Evolutionary conservation across 805 yeast species (phyloP).

Genomic region (Suhomyces pyralidae): DNA sequence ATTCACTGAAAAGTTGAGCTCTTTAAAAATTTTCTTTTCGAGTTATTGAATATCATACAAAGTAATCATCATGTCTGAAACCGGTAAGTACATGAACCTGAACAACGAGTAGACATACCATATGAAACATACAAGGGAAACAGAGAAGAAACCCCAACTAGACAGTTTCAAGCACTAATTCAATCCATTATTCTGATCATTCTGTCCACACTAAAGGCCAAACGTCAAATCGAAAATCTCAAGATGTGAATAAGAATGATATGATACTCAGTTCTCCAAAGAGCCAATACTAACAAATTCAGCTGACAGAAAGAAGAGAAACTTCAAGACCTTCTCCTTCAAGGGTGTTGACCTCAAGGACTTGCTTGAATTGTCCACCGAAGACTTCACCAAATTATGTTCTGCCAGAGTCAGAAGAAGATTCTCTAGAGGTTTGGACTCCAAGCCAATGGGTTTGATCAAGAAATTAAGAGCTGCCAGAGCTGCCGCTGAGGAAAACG

Average conservation of each 20-base stretch:
- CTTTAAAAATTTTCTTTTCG: slow-evolving; percentile 12
- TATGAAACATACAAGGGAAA: neutral
- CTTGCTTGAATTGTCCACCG: slow-evolving; percentile 89
- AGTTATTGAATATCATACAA: slow-evolving; percentile 7
- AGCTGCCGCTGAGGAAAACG: slow-evolving; percentile 83
- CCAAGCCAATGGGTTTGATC: slow-evolving; percentile 93
- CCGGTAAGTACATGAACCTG: slow-evolving; percentile 27
- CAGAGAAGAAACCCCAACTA: too few species aligned
- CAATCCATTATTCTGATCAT: neutral
- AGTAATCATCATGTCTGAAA: slow-evolving; percentile 31
- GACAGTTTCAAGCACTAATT: too few species aligned
- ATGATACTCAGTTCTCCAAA: neutral
- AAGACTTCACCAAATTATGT: slow-evolving; percentile 95
- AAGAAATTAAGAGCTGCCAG: slow-evolving; percentile 98
- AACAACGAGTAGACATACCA: neutral
- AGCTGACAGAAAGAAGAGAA: slow-evolving; percentile 79
- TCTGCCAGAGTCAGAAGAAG: slow-evolving; percentile 99
- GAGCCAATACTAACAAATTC: slow-evolving; percentile 11
- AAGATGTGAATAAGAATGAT: too few species aligned
- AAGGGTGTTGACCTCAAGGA: slow-evolving; percentile 97
- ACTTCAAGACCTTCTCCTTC: slow-evolving; percentile 95
- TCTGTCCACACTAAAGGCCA: too few species aligned
- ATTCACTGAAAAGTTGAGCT: slow-evolving; percentile 4
- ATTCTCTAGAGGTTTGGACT: slow-evolving; percentile 95
- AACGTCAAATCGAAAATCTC: too few species aligned